A percentile compares a stretch with the other conserved stretches of the same genome.
These are phyloP conservation scores for Schwanniomyces sp. DNA, from an alignment of 805 yeast species.

Conservation along the genomic window DNA sequence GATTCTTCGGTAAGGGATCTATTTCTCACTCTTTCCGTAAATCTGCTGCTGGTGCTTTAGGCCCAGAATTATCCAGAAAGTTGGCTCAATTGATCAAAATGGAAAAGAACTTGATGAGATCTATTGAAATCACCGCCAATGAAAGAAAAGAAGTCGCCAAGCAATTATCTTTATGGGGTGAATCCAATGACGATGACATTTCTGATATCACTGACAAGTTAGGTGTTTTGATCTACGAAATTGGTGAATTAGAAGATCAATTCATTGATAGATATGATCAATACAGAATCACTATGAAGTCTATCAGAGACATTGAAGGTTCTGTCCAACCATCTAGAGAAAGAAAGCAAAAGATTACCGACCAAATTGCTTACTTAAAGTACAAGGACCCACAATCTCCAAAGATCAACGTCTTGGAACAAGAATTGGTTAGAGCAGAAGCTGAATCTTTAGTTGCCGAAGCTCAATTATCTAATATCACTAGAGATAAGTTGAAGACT, in stretches of 20 bases:
- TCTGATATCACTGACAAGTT: slow-evolving; percentile 96
- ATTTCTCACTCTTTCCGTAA: slow-evolving; percentile 72
- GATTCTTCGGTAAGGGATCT: slow-evolving; percentile 74
- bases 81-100: slow-evolving; percentile 89
- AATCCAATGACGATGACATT: slow-evolving; percentile 95
- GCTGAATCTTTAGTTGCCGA: slow-evolving; percentile 99
- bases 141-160: slow-evolving; percentile 96
- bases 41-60: slow-evolving; percentile 85
- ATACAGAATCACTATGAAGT: slow-evolving; percentile 93
- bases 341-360: slow-evolving; percentile 96
- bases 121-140: slow-evolving; percentile 87
- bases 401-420: slow-evolving; percentile 92
- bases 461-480: slow-evolving; percentile 96
- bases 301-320: slow-evolving; percentile 94
- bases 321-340: slow-evolving; percentile 98
- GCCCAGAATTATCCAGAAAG: slow-evolving; percentile 93
- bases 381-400: slow-evolving; percentile 98
- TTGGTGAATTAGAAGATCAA: slow-evolving; percentile 97
- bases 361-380: slow-evolving; percentile 95
- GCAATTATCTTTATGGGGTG: slow-evolving; percentile 98
- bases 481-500: slow-evolving; percentile 96
- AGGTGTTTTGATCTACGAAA: slow-evolving; percentile 92
- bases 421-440: slow-evolving; percentile 98
- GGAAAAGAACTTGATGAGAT: slow-evolving; percentile 94
- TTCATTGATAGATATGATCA: slow-evolving; percentile 98